Base-by-base conservation (phyloP, 1,139 yeast species). In the Pichia sp. region DNA sequence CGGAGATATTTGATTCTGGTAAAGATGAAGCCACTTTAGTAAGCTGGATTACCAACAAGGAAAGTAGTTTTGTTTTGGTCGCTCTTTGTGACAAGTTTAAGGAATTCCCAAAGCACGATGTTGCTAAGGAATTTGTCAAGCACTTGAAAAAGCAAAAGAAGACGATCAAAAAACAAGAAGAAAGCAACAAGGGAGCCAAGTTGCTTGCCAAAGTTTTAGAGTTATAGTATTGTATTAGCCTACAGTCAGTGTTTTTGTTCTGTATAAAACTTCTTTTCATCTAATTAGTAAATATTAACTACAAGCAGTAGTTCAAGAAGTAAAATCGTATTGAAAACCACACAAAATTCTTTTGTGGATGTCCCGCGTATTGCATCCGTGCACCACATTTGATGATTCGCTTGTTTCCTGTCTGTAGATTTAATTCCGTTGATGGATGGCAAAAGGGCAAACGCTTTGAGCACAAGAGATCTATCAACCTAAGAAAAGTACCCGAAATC, bases 61-160 rank as follows among this genome's bases (percentile, higher is more conserved):
- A 81, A 60, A 88, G 95, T 40, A 85, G 96, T 3, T 92, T 93
- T 67, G 90, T 89, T 16, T 76, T 92, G 51, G 92, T 90, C 48
- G 79, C 90, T 1, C 70, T 84, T 13, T 80, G 71, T 62, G 95
- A 87, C 70, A 78, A 78, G n/a, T 61, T 65, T 49, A 63, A 64
- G 40, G 62, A 56, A n/a, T 51, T 62, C 63, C 75, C 56, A 63
- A 68, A 48, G 66, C 69, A 50, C 65, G 68, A 60, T 62, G 72
- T 67, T 56, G 76, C 70, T 66, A 77, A 70, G 68, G 69, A 72
- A 43, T 80, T 90, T 60, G 67, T 75, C 59, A 76, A 79, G 66
- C 78, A 74, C 44, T 73, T 89, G 66, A 80, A 79, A 65, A 76
- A 77, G 59, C 68, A 80, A 56, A 77, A 79, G 67, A 78, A 81